Percentiles rank a stretch among this genome's conserved stretches.
Conservation (phyloP, 371 early-diverging fungal species). For the Mucor mucedo region DNA sequence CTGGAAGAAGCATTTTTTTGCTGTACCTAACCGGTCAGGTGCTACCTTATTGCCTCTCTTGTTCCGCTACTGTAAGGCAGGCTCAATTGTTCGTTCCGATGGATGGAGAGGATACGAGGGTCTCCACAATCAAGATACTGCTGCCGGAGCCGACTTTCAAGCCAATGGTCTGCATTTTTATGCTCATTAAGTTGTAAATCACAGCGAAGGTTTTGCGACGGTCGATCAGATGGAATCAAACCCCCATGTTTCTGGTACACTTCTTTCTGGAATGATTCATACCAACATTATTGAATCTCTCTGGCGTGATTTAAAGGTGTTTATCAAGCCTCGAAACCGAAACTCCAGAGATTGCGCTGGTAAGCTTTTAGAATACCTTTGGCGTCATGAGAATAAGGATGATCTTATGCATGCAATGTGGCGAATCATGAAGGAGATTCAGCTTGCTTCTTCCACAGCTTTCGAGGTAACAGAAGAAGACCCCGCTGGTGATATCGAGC, state of each 20-base stretch:
- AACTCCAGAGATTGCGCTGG: not conserved
- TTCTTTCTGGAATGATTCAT: not conserved
- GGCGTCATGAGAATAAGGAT: not conserved
- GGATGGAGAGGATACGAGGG: slow-evolving; percentile 1
- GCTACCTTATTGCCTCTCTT: not conserved
- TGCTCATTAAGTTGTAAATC: slow-evolving; percentile 5
- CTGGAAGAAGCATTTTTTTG: slow-evolving; percentile 3
- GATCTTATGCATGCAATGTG: not conserved
- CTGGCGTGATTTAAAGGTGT: not conserved
- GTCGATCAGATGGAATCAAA: not conserved
- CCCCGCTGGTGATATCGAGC: too few relatives aligned
- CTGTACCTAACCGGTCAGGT: not conserved
- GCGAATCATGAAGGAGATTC: not conserved
- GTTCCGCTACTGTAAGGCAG: not conserved
- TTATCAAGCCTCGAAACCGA: not conserved
- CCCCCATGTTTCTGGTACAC: not conserved
- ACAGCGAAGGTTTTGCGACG: not conserved
- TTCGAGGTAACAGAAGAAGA: too few relatives aligned
- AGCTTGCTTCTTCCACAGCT: too few relatives aligned
- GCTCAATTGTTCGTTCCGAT: slow-evolving; percentile 5
- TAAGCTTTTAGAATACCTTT: slow-evolving; percentile 4
- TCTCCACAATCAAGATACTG: not conserved
- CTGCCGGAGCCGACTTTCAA: not conserved
- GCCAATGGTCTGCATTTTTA: not conserved
- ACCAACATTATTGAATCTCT: slow-evolving; percentile 5